Conservation (phyloP, 495 filamentous ascomycete species). For the Xeromyces bisporus region DNA sequence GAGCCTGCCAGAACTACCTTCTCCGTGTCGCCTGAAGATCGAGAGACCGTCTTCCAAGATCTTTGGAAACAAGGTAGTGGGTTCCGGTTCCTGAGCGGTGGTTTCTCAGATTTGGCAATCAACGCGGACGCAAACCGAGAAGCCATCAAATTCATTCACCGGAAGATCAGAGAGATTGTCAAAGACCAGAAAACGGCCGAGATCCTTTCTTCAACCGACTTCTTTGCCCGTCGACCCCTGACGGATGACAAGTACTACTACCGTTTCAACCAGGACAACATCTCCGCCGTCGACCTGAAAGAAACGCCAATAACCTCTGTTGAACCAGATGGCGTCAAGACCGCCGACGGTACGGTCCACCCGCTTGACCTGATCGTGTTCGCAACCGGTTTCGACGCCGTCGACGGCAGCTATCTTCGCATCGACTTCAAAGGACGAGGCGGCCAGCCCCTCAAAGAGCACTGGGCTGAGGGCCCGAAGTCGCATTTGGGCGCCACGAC, state of each 20-base stretch:
- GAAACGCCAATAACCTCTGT: conserved; percentile 24
- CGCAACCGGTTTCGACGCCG: conserved; percentile 37
- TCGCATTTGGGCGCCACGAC: conserved; percentile 28
- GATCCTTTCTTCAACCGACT: conserved; percentile 6
- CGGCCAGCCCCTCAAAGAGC: conserved; percentile 17
- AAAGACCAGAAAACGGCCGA: conserved; percentile 6
- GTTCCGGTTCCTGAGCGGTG: conserved; percentile 11
- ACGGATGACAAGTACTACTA: conserved; percentile 15
- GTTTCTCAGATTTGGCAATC: conserved; percentile 8
- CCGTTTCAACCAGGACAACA: conserved; percentile 9
- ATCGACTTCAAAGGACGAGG: conserved; percentile 13
- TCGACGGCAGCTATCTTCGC: conserved; percentile 24
- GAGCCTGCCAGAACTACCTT: conserved; percentile 1
- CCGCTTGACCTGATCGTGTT: conserved; percentile 32
- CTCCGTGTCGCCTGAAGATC: conserved; percentile 4
- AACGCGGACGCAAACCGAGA: conserved; percentile 8
- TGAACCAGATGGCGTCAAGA: conserved; percentile 25
- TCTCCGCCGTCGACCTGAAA: conserved; percentile 5
- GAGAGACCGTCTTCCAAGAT: conserved; percentile 7
- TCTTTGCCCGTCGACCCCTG: conserved; percentile 6
- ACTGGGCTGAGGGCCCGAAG: conserved; percentile 24
- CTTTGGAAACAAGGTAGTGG: conserved; percentile 10
- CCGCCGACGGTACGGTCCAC: conserved; percentile 16
- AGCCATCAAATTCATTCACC: conserved; percentile 9
- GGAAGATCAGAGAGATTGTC: conserved; percentile 9